These are phyloP conservation scores for Cyclotella distinguenda DNA, from an alignment of 108 stramenopile genomes.

Conservation along the genomic window DNA sequence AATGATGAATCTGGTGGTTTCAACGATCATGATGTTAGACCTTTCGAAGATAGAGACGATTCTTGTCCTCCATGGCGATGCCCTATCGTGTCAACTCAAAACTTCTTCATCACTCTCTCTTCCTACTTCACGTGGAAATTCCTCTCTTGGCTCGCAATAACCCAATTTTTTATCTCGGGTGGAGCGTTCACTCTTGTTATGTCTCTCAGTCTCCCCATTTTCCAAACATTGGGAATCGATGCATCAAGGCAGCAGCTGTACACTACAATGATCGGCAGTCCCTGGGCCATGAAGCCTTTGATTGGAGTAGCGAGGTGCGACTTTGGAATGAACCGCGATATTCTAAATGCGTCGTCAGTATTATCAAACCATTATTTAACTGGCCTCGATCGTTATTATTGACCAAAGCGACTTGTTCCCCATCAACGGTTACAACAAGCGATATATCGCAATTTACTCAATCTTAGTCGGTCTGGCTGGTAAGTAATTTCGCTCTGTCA, in stretches of 20 bases:
- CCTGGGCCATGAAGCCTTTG: slow-evolving; percentile 52
- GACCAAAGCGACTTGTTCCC: slow-evolving; percentile 34
- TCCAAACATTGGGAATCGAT: slow-evolving; percentile 42
- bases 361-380: background rate
- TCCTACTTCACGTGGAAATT: slow-evolving; percentile 31
- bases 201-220: slow-evolving; percentile 39
- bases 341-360: background rate
- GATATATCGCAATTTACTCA: slow-evolving; percentile 38
- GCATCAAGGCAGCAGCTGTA: slow-evolving; percentile 47
- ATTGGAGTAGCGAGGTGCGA: slow-evolving; percentile 42
- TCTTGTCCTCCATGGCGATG: slow-evolving; percentile 20
- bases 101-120: slow-evolving; percentile 32
- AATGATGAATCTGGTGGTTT: background rate
- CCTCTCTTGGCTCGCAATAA: slow-evolving; percentile 39
- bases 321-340: background rate
- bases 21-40: background rate
- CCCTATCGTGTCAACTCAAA: slow-evolving; percentile 19
- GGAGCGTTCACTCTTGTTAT: slow-evolving; percentile 40
- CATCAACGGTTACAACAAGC: slow-evolving; percentile 46
- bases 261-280: slow-evolving; percentile 39
- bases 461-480: slow-evolving; percentile 32
- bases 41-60: background rate
- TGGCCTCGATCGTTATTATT: background rate
- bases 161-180: slow-evolving; percentile 33
- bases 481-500: background rate